These are phyloP conservation scores for Leishmania aethiopica DNA, from an alignment of 208 protist genomes.

Conservation along the genomic window DNA sequence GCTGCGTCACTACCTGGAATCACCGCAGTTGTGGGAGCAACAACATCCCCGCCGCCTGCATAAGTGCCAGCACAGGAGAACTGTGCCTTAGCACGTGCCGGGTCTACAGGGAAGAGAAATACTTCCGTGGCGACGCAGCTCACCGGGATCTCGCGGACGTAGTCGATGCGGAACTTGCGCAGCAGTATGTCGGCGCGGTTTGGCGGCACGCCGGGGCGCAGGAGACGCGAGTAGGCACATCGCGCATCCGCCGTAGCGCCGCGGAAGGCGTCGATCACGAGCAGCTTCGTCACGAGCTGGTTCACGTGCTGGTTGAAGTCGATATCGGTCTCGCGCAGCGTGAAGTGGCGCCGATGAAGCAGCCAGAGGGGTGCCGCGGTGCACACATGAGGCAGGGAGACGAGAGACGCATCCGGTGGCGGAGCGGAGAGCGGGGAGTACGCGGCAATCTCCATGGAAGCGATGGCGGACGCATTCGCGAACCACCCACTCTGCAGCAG, in stretches of 20 bases:
- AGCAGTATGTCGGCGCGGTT: slow-evolving; percentile 54
- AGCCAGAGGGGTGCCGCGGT: neutral
- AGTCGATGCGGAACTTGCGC: slow-evolving; percentile 66
- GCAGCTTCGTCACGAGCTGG: slow-evolving; percentile 53
- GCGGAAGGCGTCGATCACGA: slow-evolving; percentile 66
- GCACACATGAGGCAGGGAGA: neutral
- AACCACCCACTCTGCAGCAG: slow-evolving; percentile 28
- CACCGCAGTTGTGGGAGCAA: neutral
- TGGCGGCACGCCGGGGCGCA: slow-evolving; percentile 27
- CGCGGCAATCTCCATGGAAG: neutral
- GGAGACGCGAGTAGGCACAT: slow-evolving; percentile 37
- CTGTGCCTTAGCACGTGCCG: slow-evolving; percentile 9
- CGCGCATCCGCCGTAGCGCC: slow-evolving; percentile 27
- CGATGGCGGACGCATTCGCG: slow-evolving; percentile 8
- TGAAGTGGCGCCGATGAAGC: slow-evolving; percentile 25
- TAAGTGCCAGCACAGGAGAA: slow-evolving; percentile 1
- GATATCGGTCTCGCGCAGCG: slow-evolving; percentile 67
- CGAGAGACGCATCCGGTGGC: neutral
- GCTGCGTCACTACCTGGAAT: neutral
- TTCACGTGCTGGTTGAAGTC: slow-evolving; percentile 85
- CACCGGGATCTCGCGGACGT: slow-evolving; percentile 67
- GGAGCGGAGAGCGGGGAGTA: neutral
- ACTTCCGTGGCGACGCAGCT: slow-evolving; percentile 35
- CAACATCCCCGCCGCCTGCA: neutral
- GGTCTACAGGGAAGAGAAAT: slow-evolving; percentile 27